Base-by-base conservation (phyloP, 106 monocot species). In the Chionographis japonica region DNA sequence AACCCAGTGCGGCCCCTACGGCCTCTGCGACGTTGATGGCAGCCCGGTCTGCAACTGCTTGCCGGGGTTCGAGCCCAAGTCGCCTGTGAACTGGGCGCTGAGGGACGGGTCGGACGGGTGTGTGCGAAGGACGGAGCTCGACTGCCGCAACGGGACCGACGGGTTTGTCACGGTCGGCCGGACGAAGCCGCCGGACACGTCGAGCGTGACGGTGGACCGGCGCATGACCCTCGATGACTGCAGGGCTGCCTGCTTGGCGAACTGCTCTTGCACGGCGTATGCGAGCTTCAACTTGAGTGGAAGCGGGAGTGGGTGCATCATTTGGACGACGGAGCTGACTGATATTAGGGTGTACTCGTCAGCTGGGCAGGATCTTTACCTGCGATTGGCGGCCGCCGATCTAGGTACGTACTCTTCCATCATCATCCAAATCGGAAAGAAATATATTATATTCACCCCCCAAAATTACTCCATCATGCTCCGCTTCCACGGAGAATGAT, bases 211-310 rank as follows among this genome's bases (percentile, higher is more conserved):
- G 10, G 62, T 69, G 14, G 20, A 73, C 60, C n/a, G 14, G 58
- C 39, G 42, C 18, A 41, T 73, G 39, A 69, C 41, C 27, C 11
- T 73, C 2, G 50, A 57, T 12, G 62, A 72, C 53, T 82, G 82
- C 64, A 63, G 35, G 54, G 42, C 14, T 46, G 38, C 20, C 43
- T 79, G 79, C 58, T 13, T 68, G 37, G 37, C 12, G 3, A 77
- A 68, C 37, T 81, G 68, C 72, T 61, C 65, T 19, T 81, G 81
- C 64, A 51, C 64, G 12, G 81, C 66, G 5, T 81, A 81, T 56
- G 70, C 81, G 4, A 41, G 9, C 15, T 67, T 50, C 37, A 60
- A 70, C 52, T 54, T 60, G 7, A 41, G 49, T 15, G 58, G 68
- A 3, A n/a, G 14, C 4, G 58, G 51, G 8, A 62, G 17, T 16